Conservation (phyloP, 139 green algal species). For the Eudorina sp. region DNA sequence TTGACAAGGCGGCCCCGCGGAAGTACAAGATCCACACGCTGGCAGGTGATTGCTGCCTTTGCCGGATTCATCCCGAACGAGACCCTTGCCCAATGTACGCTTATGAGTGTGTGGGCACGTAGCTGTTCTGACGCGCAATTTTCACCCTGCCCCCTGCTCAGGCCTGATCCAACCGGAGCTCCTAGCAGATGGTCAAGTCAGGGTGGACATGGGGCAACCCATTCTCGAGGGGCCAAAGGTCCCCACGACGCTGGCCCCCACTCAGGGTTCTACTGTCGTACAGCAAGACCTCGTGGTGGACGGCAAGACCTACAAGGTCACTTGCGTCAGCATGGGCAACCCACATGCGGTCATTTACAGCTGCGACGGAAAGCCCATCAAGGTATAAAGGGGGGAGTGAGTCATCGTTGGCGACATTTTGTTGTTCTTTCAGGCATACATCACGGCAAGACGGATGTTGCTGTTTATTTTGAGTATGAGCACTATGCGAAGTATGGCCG, state of each 20-base stretch:
- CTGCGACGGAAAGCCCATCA: conserved; percentile 76
- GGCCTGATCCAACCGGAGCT: conserved; percentile 95
- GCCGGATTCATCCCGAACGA: too few relatives aligned
- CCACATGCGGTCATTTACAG: conserved; percentile 93
- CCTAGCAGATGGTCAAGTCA: conserved; percentile 91
- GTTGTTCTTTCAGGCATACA: background rate
- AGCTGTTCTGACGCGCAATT: too few relatives aligned
- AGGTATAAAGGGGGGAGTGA: conserved; percentile 55
- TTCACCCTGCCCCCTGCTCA: conserved; percentile 21
- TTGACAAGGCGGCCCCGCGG: conserved; percentile 70
- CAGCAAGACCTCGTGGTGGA: conserved; percentile 77
- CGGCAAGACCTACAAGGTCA: conserved; percentile 86
- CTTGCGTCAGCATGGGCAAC: conserved; percentile 98
- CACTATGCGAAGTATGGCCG: background rate
- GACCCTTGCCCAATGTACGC: too few relatives aligned
- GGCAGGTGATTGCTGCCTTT: too few relatives aligned
- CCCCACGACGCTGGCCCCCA: conserved; percentile 88
- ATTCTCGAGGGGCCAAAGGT: conserved; percentile 84
- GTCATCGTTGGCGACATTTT: background rate
- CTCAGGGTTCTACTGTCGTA: conserved; percentile 81
- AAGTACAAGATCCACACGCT: conserved; percentile 93
- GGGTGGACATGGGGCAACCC: conserved; percentile 97
- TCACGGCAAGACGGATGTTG: background rate
- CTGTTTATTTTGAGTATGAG: background rate
- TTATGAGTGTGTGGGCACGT: too few relatives aligned